Base-by-base conservation (phyloP, 2,329 filamentous ascomycete species). In the Seiridium unicorne region DNA sequence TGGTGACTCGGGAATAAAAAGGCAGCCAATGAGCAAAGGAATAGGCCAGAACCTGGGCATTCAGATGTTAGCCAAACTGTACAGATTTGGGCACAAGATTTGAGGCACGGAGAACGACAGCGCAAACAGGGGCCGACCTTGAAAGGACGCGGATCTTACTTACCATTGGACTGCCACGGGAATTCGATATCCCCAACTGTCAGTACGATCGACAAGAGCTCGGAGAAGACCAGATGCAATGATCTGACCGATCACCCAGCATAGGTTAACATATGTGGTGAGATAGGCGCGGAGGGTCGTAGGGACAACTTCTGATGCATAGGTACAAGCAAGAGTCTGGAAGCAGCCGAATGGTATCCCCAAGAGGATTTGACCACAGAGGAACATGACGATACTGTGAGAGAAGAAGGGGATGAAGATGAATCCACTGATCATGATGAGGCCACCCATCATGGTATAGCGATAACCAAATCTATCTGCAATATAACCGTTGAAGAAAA, bases 301-400 rank as follows among this genome's bases (percentile, higher is more conserved):
- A 5, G 9, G 47, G 7, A 46, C 40, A 31, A 57, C 54, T 36
- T 48, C 54, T 9, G 42, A 57, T 35, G 54, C 54, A 47, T 75
- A 75, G 4, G 73, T 64, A 5, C 71, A 72, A 3, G 70, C 69
- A 7, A 73, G 62, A 1, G 70, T 73, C 6, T 69, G 70, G 38
- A 72, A 73, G 4, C 71, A 69, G 13, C 70, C 70, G 67, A 69
- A 73, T 38, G 60, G 65, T 11, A 73, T 60, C 44, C 70, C 70
- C 40, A 70, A 71, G 7, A 73, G 65, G 4, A 73, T 66, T 48
- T 72, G 65, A 3, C 69, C 70, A 11, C 60, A 67, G 0, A 72
- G 62, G 1, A 73, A 57, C 26, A 68, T 64, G 18, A 60, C 61
- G 5, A 61, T 57, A 10, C 60, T 62, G 7, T 66, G 60, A 3